A percentile compares a stretch with the other conserved stretches of the same genome.
Evolutionary conservation across 225 moss, liverwort and hornwort genomes (phyloP).

Genomic region (Physcomitrellopsis africana): DNA sequence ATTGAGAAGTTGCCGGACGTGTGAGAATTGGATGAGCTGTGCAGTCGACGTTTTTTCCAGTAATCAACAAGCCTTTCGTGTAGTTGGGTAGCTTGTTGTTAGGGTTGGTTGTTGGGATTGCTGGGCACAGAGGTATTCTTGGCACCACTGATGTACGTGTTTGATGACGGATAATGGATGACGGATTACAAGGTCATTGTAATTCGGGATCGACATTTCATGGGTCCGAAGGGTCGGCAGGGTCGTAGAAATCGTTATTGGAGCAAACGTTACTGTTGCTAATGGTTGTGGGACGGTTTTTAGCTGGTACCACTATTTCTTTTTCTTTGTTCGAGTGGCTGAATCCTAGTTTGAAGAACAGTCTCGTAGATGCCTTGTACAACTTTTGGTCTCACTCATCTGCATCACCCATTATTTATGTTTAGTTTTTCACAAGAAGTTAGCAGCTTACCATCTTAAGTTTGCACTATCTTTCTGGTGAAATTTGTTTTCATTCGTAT

Average conservation of each 20-base stretch:
- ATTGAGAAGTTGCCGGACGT: slow-evolving; percentile 34
- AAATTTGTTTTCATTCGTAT: neutral
- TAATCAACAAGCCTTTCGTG: neutral
- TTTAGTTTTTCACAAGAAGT: neutral
- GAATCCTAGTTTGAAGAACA: slow-evolving; percentile 91
- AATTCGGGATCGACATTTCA: slow-evolving; percentile 90
- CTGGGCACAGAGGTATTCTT: slow-evolving; percentile 68
- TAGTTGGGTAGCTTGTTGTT: slow-evolving; percentile 19
- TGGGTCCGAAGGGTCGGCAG: slow-evolving; percentile 84
- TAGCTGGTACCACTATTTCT: slow-evolving; percentile 92
- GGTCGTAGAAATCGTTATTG: slow-evolving; percentile 83
- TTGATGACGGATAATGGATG: slow-evolving; percentile 18
- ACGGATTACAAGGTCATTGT: slow-evolving; percentile 82
- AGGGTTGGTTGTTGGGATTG: slow-evolving; percentile 21
- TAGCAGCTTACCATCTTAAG: neutral
- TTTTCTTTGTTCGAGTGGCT: slow-evolving; percentile 91
- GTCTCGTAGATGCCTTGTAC: slow-evolving; percentile 57
- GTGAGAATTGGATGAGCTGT: slow-evolving; percentile 28
- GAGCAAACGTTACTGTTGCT: slow-evolving; percentile 37
- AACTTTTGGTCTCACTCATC: neutral
- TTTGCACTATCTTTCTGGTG: neutral
- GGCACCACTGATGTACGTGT: slow-evolving; percentile 89
- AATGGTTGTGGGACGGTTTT: slow-evolving; percentile 22
- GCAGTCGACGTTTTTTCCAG: neutral
- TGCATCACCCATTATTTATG: neutral